phyloP scores from a whole-genome alignment of 2,329 filamentous ascomycete species.

The Graphiopsis chlorocephala region DNA sequence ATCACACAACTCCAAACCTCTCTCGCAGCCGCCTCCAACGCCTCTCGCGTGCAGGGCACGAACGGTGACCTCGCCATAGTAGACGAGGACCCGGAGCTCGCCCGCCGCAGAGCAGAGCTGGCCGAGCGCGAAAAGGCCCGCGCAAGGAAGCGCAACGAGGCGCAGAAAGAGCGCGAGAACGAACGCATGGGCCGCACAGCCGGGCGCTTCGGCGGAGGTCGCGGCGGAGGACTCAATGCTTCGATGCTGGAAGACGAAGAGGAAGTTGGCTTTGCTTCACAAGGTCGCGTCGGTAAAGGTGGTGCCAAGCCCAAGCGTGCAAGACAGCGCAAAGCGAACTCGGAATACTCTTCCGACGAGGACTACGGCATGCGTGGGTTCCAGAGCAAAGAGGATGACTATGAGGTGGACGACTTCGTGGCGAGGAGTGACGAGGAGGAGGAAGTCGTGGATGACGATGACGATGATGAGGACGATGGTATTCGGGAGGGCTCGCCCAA shows the following conservation, averaged over 20 bases:
- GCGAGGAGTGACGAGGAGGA: constrained; percentile 70
- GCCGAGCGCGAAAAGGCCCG: constrained; percentile 72
- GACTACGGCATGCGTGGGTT: constrained; percentile 68
- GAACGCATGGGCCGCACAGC: constrained; percentile 52
- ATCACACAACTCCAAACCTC: constrained; percentile 65
- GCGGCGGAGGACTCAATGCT: constrained; percentile 61
- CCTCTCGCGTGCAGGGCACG: constrained; percentile 45
- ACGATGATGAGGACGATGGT: constrained; percentile 48
- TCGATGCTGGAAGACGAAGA: constrained; percentile 68
- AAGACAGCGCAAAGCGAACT: constrained; percentile 37
- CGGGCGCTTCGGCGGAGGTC: constrained; percentile 47
- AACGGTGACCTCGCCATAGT: constrained; percentile 66
- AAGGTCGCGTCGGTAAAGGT: constrained; percentile 29
- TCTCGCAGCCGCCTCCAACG: constrained; percentile 62
- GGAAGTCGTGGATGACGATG: constrained; percentile 59
- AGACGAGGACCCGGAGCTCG: constrained; percentile 71
- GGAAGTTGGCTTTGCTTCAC: constrained; percentile 29
- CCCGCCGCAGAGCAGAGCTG: constrained; percentile 69
- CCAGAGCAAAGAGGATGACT: constrained; percentile 65
- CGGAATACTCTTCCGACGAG: constrained; percentile 67
- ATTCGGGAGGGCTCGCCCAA: constrained; percentile 36
- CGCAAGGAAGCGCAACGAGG: constrained; percentile 58
- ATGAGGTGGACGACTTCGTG: constrained; percentile 76
- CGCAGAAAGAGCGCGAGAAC: constrained; percentile 59
- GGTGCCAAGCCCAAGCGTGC: constrained; percentile 33